phyloP scores from a whole-genome alignment of 2,329 filamentous ascomycete genomes.

The Cladorrhinum sp. region DNA sequence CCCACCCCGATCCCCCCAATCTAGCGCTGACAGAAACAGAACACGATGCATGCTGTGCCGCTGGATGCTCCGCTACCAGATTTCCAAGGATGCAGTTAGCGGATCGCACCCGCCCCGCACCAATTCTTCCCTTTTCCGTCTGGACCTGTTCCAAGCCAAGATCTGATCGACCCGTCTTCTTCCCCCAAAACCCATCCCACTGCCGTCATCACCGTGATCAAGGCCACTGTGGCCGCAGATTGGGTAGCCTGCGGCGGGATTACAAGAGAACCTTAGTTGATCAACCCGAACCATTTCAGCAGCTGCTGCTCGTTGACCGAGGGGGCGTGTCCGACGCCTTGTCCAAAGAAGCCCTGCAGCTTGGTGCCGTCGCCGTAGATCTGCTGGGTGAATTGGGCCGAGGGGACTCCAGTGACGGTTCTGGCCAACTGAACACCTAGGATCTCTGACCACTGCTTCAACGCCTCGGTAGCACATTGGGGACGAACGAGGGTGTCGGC shows the following conservation, averaged over 20 bases:
- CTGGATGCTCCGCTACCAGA: conserved; percentile 2
- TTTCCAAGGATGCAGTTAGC: background rate
- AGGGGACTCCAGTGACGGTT: conserved; percentile 29
- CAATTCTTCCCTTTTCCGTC: background rate
- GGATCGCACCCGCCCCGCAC: conserved; percentile 9
- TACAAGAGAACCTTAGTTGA: no score
- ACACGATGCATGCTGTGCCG: conserved; percentile 1
- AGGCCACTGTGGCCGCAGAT: no score
- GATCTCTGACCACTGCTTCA: conserved; percentile 34
- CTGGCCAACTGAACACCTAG: conserved; percentile 25
- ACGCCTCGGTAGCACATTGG: conserved; percentile 26
- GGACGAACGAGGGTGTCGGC: conserved; percentile 30
- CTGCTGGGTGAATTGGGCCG: conserved; percentile 29
- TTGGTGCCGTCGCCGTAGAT: conserved; percentile 34
- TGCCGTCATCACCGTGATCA: background rate
- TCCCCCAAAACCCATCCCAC: background rate
- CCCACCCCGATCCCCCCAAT: background rate
- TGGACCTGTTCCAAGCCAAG: background rate
- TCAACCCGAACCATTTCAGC: conserved; percentile 28
- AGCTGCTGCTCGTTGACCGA: conserved; percentile 29
- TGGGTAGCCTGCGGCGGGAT: no score
- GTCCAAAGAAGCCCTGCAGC: conserved; percentile 30
- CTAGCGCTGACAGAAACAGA: background rate
- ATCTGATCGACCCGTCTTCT: background rate
- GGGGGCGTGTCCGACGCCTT: conserved; percentile 31